Conservation (phyloP, 1,284 basidiomycete genomes). For the Trichosporon coremiiforme region DNA sequence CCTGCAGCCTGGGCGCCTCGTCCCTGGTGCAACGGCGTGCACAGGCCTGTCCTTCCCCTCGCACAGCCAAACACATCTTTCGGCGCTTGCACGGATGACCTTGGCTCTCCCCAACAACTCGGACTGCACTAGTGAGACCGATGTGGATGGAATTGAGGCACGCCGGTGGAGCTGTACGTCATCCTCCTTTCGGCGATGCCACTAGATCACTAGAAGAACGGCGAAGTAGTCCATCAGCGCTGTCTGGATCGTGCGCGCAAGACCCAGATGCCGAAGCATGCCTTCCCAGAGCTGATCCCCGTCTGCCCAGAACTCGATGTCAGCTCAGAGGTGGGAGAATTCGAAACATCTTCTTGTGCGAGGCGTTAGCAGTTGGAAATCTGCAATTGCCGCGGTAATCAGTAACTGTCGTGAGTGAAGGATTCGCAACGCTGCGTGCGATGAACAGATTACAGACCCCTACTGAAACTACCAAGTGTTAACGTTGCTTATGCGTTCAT, state of each 20-base stretch:
- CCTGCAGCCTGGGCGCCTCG: background rate
- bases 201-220: too few relatives aligned
- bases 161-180: background rate
- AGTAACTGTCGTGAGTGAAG: background rate
- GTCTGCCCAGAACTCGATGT: too few relatives aligned
- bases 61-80: background rate
- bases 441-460: constrained; percentile 11
- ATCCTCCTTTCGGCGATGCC: background rate
- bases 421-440: background rate
- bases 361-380: background rate
- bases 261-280: too few relatives aligned
- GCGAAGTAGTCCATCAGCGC: too few relatives aligned
- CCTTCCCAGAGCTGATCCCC: too few relatives aligned
- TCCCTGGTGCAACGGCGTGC: background rate
- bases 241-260: too few relatives aligned
- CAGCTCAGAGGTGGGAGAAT: too few relatives aligned
- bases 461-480: constrained; percentile 17
- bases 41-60: background rate
- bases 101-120: background rate
- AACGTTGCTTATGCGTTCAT: constrained; percentile 11
- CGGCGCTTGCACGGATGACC: background rate
- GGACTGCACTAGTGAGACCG: background rate
- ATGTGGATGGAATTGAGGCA: background rate
- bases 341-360: too few relatives aligned
- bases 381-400: background rate